Evolutionary conservation across 2,329 filamentous ascomycete species (phyloP).

Genomic region (Cladosporium sp.): DNA sequence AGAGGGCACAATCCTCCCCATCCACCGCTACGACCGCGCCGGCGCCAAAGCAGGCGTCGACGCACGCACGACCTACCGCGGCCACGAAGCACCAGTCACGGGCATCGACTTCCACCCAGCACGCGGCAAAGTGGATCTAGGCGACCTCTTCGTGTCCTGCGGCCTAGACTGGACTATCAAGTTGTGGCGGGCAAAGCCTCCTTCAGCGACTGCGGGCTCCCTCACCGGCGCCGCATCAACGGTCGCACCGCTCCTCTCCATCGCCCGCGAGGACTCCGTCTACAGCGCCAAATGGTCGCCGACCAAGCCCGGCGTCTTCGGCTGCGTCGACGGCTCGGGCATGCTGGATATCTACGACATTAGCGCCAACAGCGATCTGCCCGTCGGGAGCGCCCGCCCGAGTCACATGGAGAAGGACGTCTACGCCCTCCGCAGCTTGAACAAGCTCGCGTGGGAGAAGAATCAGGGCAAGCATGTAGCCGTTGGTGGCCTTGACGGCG

Average conservation of each 20-base stretch:
- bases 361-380: constrained; percentile 86
- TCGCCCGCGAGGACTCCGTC: constrained; percentile 91
- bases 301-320: constrained; percentile 89
- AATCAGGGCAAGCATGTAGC: constrained; percentile 83
- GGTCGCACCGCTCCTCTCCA: constrained; percentile 69
- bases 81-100: constrained; percentile 92
- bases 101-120: constrained; percentile 93
- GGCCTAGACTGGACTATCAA: constrained; percentile 97
- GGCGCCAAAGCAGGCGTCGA: constrained; percentile 96
- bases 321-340: constrained; percentile 87
- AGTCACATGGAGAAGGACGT: constrained; percentile 31
- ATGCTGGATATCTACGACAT: constrained; percentile 95
- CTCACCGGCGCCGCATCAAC: constrained; percentile 39
- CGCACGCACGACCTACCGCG: constrained; percentile 78
- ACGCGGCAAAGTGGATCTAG: constrained; percentile 86
- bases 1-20: constrained; percentile 93
- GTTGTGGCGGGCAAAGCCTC: constrained; percentile 88
- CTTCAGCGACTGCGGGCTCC: constrained; percentile 57
- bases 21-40: constrained; percentile 94
- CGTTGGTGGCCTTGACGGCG: constrained; percentile 86
- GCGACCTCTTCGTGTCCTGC: constrained; percentile 87
- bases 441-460: constrained; percentile 92
- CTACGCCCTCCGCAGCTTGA: constrained; percentile 66
- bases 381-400: constrained; percentile 65
- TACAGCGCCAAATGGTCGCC: constrained; percentile 97